Conservation (phyloP, 768 basidiomycete species). For the Solioccasus polychromus region DNA sequence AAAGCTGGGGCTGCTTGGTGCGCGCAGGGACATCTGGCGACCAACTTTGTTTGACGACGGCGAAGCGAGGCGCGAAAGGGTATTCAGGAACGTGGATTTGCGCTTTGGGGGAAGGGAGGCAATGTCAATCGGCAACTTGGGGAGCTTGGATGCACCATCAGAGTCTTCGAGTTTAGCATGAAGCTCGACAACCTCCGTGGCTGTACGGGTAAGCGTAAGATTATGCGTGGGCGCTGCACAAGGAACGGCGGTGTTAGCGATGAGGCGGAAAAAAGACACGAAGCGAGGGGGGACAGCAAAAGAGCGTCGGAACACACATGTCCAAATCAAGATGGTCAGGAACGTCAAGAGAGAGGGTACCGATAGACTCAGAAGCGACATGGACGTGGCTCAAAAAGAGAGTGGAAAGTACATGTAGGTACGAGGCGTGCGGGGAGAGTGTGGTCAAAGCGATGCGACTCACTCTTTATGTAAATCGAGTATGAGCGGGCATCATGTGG, state of each 20-base stretch:
- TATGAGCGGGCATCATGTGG: constrained; percentile 68
- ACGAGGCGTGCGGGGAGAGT: constrained; percentile 16
- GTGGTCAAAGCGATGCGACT: constrained; percentile 34
- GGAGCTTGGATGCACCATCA: constrained; percentile 55
- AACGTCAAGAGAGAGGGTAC: constrained; percentile 20
- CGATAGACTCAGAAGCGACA: constrained; percentile 27
- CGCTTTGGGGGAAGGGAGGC: constrained; percentile 60
- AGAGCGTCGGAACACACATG: constrained; percentile 12
- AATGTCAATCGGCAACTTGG: constrained; percentile 59
- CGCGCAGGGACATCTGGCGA: constrained; percentile 38
- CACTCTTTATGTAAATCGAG: constrained; percentile 89
- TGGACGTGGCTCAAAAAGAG: constrained; percentile 20
- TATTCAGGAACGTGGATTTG: constrained; percentile 83
- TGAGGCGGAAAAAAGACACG: constrained; percentile 12
- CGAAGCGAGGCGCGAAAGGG: constrained; percentile 79
- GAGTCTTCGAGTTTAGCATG: constrained; percentile 74
- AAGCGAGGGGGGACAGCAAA: constrained; percentile 16
- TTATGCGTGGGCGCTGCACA: constrained; percentile 81
- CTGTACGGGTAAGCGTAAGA: constrained; percentile 78
- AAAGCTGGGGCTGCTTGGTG: constrained; percentile 29
- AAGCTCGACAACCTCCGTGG: constrained; percentile 76
- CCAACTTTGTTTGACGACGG: constrained; percentile 57
- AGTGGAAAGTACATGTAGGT: constrained; percentile 15
- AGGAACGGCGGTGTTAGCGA: constrained; percentile 30
- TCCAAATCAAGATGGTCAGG: constrained; percentile 12